These are phyloP conservation scores for Trichosporon ovoides DNA, from an alignment of 1,284 basidiomycete genomes.

Conservation along the genomic window DNA sequence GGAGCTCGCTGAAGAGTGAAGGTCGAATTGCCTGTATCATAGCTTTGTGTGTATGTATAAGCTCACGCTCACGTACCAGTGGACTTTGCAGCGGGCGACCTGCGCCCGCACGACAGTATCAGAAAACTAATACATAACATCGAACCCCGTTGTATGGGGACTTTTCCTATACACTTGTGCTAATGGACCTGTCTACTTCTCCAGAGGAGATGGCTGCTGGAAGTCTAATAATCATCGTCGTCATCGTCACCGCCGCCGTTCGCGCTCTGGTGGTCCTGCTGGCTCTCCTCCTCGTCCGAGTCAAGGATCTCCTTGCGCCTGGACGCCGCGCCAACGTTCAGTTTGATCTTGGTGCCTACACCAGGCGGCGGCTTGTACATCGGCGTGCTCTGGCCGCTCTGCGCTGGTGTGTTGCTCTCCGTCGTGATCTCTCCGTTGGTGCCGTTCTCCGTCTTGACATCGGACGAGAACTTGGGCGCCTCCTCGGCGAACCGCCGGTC, in stretches of 20 bases:
- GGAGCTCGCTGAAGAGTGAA: neutral
- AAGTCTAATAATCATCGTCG: constrained; percentile 11
- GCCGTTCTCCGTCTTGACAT: constrained; percentile 5
- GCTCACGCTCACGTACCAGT: too few species aligned
- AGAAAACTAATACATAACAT: too few species aligned
- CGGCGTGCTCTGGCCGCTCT: constrained; percentile 41
- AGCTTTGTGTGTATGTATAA: too few species aligned
- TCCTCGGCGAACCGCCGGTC: constrained; percentile 53
- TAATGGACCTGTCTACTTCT: neutral
- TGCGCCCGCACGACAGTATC: too few species aligned
- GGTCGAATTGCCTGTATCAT: too few species aligned
- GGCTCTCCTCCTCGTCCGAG: constrained; percentile 22
- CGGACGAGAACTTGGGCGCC: constrained; percentile 17
- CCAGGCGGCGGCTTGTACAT: constrained; percentile 41
- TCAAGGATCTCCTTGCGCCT: constrained; percentile 20
- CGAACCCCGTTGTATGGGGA: neutral
- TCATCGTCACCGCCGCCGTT: constrained; percentile 27
- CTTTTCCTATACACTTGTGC: neutral
- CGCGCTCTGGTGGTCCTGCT: constrained; percentile 13
- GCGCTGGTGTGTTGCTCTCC: constrained; percentile 21
- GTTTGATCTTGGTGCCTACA: constrained; percentile 36
- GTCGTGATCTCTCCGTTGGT: constrained; percentile 10
- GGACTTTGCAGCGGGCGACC: too few species aligned
- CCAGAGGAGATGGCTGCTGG: neutral
- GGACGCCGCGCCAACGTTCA: constrained; percentile 29